Conservation (phyloP, 2,329 filamentous ascomycete genomes). For the Nigrospora osmanthi region DNA sequence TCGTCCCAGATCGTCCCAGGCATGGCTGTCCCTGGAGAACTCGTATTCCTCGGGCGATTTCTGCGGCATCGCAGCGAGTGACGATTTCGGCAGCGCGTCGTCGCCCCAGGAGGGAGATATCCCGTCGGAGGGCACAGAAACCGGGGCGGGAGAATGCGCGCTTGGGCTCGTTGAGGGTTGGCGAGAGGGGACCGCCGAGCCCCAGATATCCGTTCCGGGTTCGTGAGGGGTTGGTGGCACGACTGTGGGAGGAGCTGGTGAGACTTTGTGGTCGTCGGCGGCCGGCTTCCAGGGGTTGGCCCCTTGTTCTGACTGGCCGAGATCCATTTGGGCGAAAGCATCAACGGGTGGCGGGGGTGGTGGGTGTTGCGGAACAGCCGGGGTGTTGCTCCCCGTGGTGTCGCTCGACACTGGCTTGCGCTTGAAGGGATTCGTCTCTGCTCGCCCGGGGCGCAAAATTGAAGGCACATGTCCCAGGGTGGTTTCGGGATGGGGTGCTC, state of each 20-base stretch:
- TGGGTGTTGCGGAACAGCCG: conserved; percentile 7
- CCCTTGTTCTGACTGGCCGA: conserved; percentile 29
- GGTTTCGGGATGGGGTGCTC: conserved; percentile 6
- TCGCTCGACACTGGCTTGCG: conserved; percentile 27
- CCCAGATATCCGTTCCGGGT: conserved; percentile 26
- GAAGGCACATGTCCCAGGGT: conserved; percentile 19
- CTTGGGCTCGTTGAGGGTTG: conserved; percentile 19
- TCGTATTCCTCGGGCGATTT: conserved; percentile 20
- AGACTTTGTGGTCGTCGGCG: conserved; percentile 13
- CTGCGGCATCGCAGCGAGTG: conserved; percentile 11
- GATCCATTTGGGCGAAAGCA: conserved; percentile 31
- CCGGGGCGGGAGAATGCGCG: conserved; percentile 22
- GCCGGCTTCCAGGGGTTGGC: conserved; percentile 38
- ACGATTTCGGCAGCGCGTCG: conserved; percentile 16
- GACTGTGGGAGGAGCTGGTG: conserved; percentile 17
- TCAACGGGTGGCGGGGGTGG: conserved; percentile 21
- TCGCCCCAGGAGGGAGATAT: conserved; percentile 34
- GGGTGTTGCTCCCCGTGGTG: conserved; percentile 5
- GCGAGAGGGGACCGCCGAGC: conserved; percentile 19
- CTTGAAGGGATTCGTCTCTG: conserved; percentile 48
- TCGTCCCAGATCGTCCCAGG: conserved; percentile 40
- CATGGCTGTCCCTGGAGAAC: conserved; percentile 32
- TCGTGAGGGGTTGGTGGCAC: conserved; percentile 20
- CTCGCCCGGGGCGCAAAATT: conserved; percentile 22
- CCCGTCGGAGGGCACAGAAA: conserved; percentile 28